Percentiles rank a stretch among this genome's conserved stretches.
phyloP scores from a whole-genome alignment of 306 rosid species.

The Luffa aegyptiaca region DNA sequence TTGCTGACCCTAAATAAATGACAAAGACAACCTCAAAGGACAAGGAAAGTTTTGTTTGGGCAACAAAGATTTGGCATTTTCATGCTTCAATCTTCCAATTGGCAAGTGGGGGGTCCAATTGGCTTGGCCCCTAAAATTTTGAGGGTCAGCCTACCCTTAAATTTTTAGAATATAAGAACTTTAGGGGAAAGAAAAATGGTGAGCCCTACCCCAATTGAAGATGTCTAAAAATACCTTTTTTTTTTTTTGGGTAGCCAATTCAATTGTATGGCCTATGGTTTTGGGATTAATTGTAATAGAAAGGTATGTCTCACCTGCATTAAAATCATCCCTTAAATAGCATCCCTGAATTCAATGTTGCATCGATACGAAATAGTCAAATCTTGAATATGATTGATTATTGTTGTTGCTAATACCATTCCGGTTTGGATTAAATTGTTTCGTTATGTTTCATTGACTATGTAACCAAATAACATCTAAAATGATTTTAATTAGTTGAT shows the following conservation, averaged over 20 bases:
- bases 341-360: background rate
- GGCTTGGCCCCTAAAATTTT: background rate
- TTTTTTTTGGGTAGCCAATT: background rate
- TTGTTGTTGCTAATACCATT: background rate
- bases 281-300: background rate
- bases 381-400: background rate
- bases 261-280: background rate
- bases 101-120: background rate
- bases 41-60: background rate
- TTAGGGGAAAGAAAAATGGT: background rate
- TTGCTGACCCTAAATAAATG: background rate
- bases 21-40: conserved; percentile 1
- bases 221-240: background rate
- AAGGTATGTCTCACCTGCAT: background rate
- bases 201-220: background rate
- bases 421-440: background rate
- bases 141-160: background rate
- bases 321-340: background rate
- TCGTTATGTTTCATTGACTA: background rate
- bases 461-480: background rate
- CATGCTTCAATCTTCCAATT: background rate
- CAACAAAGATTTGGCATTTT: background rate
- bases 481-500: background rate
- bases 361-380: background rate
- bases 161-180: background rate